These are phyloP conservation scores for Rhizopogon sp. DNA, from an alignment of 768 basidiomycete genomes.

Conservation along the genomic window DNA sequence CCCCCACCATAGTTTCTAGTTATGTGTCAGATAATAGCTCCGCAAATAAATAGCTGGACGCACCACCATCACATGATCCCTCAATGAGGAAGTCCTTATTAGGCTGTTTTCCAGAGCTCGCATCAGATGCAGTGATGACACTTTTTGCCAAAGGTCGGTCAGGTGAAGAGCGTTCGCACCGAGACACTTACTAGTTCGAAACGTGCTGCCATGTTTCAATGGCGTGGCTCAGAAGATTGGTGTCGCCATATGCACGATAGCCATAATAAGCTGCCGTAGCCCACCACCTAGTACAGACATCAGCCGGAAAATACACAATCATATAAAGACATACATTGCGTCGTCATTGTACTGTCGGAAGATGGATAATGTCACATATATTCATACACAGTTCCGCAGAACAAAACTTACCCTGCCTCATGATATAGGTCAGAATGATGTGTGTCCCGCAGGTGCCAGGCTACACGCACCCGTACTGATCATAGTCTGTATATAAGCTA, in stretches of 20 bases:
- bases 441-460: too few species aligned
- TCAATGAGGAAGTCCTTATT: slow-evolving; percentile 37
- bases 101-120: slow-evolving; percentile 31
- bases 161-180: neutral
- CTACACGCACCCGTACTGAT: slow-evolving; percentile 6
- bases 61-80: slow-evolving; percentile 40
- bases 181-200: slow-evolving; percentile 35
- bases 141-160: slow-evolving; percentile 15
- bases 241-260: slow-evolving; percentile 43
- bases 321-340: slow-evolving; percentile 1
- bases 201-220: slow-evolving; percentile 46
- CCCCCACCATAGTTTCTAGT: slow-evolving; percentile 45
- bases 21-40: neutral
- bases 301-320: neutral
- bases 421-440: neutral
- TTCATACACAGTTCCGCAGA: neutral
- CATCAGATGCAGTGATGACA: slow-evolving; percentile 38
- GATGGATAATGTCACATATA: neutral
- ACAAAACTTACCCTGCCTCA: neutral
- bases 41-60: slow-evolving; percentile 9
- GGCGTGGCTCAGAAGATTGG: slow-evolving; percentile 37
- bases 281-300: slow-evolving; percentile 36
- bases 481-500: slow-evolving; percentile 1
- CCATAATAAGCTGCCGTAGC: slow-evolving; percentile 47
- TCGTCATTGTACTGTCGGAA: slow-evolving; percentile 4